Evolutionary conservation across 2,329 filamentous ascomycete species (phyloP), one percentile per base, ranked within the genome.

Genomic region (Didymosphaeria variabile): DNA sequence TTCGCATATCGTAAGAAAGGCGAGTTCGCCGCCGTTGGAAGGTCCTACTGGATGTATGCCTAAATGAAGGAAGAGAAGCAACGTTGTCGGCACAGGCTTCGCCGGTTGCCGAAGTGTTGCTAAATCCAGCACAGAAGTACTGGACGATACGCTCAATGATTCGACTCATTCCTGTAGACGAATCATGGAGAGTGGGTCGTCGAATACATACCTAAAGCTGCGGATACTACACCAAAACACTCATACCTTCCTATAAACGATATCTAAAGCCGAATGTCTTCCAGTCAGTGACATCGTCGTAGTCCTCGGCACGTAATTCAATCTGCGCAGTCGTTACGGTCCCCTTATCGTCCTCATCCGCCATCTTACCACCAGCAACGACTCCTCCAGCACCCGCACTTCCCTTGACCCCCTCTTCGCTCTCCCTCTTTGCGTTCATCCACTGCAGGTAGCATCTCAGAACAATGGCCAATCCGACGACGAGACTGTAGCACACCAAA

Each of bases 401-500:
- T 5, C 69, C 68, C n/a, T 66, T 63, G 40, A 72, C 52, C 17
- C 66, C 62, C 34, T 68, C 65, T 21, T 68, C 61, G 1, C 51
- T 44, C 42, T 71, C 67, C 49, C 67, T 65, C 58, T 64, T 72
- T 32, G 17, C 50, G 29, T 72, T 72, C 19, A 67, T 29, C 64
- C 64, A 65, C 40, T 67, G 59, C 29, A 72, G 49, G 45, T 70
- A 71, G 31, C 53, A 60, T 38, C 71, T 61, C 50, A 72, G 38
- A 7, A 62, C 44, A 0, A 68, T 34, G 0, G 67, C 61, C 70
- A 7, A 76, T n/a, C 80, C 67, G 0, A 77, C 64, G 0, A 75
- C 73, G 1, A 77, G 69, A 10, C 69, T 70, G 21, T 75, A 73
- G 54, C 74, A 78, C 0, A 74, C 71, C 9, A 76, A 69, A 40